Conservation (phyloP, 306 rosid genomes). For the Fragaria nilgerrensis region DNA sequence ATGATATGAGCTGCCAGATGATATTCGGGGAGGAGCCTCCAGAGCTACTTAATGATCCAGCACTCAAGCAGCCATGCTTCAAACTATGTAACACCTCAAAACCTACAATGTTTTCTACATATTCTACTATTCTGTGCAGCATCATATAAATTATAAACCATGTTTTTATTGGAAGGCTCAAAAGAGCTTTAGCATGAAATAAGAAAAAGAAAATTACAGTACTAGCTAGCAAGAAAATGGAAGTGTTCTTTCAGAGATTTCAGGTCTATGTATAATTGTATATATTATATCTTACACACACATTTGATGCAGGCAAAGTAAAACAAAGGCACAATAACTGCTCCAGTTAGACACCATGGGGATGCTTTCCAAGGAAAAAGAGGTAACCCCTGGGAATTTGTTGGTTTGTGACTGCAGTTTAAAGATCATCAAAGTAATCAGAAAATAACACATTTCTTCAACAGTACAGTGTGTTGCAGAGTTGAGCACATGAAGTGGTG, state of each 20-base stretch:
- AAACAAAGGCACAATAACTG: constrained; percentile 57
- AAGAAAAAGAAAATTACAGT: not conserved
- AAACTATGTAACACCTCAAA: constrained; percentile 56
- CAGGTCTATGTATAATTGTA: not conserved
- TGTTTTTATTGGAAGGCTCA: not conserved
- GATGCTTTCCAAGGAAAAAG: constrained; percentile 8
- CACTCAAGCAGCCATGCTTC: constrained; percentile 86
- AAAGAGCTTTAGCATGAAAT: not conserved
- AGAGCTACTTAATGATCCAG: constrained; percentile 67
- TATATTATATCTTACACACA: not conserved
- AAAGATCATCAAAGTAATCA: not conserved
- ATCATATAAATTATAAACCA: not conserved
- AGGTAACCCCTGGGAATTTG: not conserved
- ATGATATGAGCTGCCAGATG: constrained; percentile 98
- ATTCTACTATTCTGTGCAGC: not conserved
- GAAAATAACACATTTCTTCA: not conserved
- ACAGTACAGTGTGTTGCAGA: not conserved
- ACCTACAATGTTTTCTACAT: constrained; percentile 8
- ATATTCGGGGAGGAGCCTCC: constrained; percentile 88
- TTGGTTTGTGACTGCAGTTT: not conserved
- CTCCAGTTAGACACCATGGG: constrained; percentile 37
- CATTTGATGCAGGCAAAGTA: constrained; percentile 64
- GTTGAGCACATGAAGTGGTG: not conserved
- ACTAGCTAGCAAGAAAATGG: not conserved
- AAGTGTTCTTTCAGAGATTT: not conserved